Base-by-base conservation (phyloP, 2,329 filamentous ascomycete species). In the Fusarium sp. region DNA sequence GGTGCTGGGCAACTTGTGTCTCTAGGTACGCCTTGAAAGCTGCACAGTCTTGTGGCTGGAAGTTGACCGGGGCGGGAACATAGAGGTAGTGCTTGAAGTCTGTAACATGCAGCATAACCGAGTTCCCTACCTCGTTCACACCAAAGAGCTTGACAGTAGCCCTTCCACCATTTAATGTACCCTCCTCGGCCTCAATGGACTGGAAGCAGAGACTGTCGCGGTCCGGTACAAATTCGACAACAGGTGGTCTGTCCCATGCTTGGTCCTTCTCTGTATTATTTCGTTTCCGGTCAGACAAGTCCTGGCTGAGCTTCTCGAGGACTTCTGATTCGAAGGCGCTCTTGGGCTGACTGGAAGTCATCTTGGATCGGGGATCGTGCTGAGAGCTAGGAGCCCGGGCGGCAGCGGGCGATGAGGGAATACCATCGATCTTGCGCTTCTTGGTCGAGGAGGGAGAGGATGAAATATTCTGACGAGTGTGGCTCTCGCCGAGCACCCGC, bases 61-160 rank as follows among this genome's bases (percentile, higher is more conserved):
- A 99, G 25, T 87, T 85, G 8, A 93, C 80, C 0, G 95, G 95
- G 0, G 96, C 95, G 9, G 92, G 90, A 41, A 98, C 88, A 72
- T 97, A 99, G 53, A 99, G 87, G 74, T 99, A 99, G 75, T 99
- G 95, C 68, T 92, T 89, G 78, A 99, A 99, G 72, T 93, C 92
- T 13, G 91, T 97, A 62, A 99, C 93, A 75, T 99, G 95, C 11
- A 99, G 82, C 76, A 99, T 86, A 35, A 97, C 92, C 4, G 95
- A 99, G 77, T 99, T 90, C 50, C 95, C 95, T 59, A 81, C 75
- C 70, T 86, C 78, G 2, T 92, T 97, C 5, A 98, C 93, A 70
- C 95, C 95, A 77, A 98, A 99, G 19, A 99, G 84, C 80, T 95
- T 96, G 54, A 99, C 86, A 0, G 92, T 89, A 1, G 91, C 82